Evolutionary conservation across 495 filamentous ascomycete genomes (phyloP).

Genomic region (Penicillium desertorum): DNA sequence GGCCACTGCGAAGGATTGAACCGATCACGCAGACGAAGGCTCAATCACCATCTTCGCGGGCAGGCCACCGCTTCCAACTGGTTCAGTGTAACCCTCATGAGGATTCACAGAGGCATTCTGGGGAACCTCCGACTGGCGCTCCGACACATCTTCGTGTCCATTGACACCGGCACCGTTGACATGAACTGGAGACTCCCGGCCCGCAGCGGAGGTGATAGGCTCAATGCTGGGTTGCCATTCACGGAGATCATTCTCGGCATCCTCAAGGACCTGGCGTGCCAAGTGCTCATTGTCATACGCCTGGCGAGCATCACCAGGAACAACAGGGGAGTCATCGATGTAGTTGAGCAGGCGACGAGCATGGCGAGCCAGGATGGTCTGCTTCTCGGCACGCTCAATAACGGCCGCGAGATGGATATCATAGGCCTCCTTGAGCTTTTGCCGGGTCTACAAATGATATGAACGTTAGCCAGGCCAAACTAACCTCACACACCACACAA

Average conservation of each 20-base stretch:
- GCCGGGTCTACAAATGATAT: constrained; percentile 63
- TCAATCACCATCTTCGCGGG: constrained; percentile 11
- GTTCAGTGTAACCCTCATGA: constrained; percentile 6
- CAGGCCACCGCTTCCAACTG: constrained; percentile 9
- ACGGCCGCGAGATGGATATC: constrained; percentile 80
- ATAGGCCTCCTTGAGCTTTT: constrained; percentile 92
- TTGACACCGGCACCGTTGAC: background rate
- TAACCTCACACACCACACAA: background rate
- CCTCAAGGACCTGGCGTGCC: constrained; percentile 82
- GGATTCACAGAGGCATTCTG: background rate
- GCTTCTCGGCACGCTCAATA: constrained; percentile 95
- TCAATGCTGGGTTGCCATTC: constrained; percentile 56
- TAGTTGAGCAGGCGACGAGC: constrained; percentile 80
- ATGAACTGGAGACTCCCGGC: constrained; percentile 1
- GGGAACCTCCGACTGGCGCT: constrained; percentile 6
- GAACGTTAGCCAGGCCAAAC: constrained; percentile 10
- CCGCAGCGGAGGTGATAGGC: constrained; percentile 15
- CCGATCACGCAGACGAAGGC: constrained; percentile 1
- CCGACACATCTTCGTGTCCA: constrained; percentile 1
- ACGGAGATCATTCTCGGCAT: constrained; percentile 84
- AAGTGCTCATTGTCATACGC: constrained; percentile 62
- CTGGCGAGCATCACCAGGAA: constrained; percentile 75
- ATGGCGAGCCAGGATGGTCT: constrained; percentile 87
- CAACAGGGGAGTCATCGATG: constrained; percentile 87
- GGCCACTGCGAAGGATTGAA: background rate